Percentiles rank a stretch among this genome's conserved stretches.
These are phyloP conservation scores for Kregervanrija fluxuum DNA, from an alignment of 805 yeast species.

Conservation along the genomic window DNA sequence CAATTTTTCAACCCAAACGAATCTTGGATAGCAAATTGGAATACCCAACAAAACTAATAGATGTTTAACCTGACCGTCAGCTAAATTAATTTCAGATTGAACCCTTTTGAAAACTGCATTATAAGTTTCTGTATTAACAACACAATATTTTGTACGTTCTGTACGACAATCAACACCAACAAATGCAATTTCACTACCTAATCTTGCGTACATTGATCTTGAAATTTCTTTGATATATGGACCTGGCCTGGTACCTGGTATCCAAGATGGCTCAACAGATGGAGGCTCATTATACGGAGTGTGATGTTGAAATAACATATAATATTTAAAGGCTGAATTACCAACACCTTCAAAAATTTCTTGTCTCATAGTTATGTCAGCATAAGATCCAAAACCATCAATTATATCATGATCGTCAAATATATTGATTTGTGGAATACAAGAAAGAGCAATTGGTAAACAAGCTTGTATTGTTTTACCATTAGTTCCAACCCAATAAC, in stretches of 20 bases:
- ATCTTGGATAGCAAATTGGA: slow-evolving; percentile 89
- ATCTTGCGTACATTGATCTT: slow-evolving; percentile 62
- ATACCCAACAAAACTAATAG: slow-evolving; percentile 81
- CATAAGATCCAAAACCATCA: slow-evolving; percentile 92
- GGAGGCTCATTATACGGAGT: slow-evolving; percentile 39
- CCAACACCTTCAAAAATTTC: slow-evolving; percentile 71
- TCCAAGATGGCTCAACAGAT: slow-evolving; percentile 50
- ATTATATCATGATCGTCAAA: slow-evolving; percentile 96
- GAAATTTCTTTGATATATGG: slow-evolving; percentile 62
- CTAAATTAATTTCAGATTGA: slow-evolving; percentile 40
- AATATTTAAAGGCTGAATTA: slow-evolving; percentile 71
- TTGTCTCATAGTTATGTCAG: slow-evolving; percentile 63
- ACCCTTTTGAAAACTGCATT: slow-evolving; percentile 53
- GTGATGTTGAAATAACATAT: slow-evolving; percentile 89
- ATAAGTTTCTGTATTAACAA: slow-evolving; percentile 54
- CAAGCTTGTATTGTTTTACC: slow-evolving; percentile 62
- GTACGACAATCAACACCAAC: slow-evolving; percentile 90
- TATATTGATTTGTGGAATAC: slow-evolving; percentile 79
- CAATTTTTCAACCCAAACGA: slow-evolving; percentile 82
- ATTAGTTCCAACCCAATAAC: slow-evolving; percentile 67
- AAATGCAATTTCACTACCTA: slow-evolving; percentile 69
- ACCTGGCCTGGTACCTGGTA: slow-evolving; percentile 49
- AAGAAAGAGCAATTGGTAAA: slow-evolving; percentile 70
- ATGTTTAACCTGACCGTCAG: slow-evolving; percentile 61
- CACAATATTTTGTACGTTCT: slow-evolving; percentile 61